phyloP scores from a whole-genome alignment of 495 filamentous ascomycete species.

The Penicillium alfredii region DNA sequence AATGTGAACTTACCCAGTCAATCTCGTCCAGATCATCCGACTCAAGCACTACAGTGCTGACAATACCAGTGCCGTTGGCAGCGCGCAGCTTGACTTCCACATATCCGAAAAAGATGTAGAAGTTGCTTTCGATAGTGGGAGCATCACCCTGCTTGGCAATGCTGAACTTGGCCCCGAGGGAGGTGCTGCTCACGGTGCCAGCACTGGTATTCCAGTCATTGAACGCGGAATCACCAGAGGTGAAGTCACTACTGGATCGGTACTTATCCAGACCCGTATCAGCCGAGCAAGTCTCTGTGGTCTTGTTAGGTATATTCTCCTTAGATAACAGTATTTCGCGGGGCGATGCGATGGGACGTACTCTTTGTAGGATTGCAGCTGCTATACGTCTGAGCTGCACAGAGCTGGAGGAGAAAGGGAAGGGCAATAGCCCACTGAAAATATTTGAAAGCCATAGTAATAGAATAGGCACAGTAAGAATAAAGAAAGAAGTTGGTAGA shows the following conservation, averaged over 20 bases:
- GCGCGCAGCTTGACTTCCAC: slow-evolving; percentile 70
- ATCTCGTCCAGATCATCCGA: slow-evolving; percentile 93
- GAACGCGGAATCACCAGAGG: slow-evolving; percentile 42
- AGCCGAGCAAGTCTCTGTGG: slow-evolving; percentile 48
- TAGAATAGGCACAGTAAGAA: neutral
- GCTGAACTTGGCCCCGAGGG: slow-evolving; percentile 62
- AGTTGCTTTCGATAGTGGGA: slow-evolving; percentile 68
- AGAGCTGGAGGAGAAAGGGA: slow-evolving; percentile 26
- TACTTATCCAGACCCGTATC: slow-evolving; percentile 57
- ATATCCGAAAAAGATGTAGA: slow-evolving; percentile 76
- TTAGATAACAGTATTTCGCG: too few relatives aligned
- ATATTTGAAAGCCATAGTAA: slow-evolving; percentile 12
- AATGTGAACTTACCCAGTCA: slow-evolving; percentile 64
- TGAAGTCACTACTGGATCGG: slow-evolving; percentile 60
- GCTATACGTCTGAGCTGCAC: slow-evolving; percentile 64
- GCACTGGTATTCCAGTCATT: slow-evolving; percentile 57
- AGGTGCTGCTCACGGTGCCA: slow-evolving; percentile 43
- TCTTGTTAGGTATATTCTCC: neutral
- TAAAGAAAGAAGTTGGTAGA: neutral
- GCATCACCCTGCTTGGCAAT: slow-evolving; percentile 65
- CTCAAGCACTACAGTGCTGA: slow-evolving; percentile 75
- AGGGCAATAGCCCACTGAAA: slow-evolving; percentile 18
- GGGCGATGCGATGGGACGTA: slow-evolving; percentile 3
- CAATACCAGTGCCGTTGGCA: slow-evolving; percentile 66
- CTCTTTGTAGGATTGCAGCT: slow-evolving; percentile 63